Base-by-base conservation (phyloP, 768 basidiomycete genomes). In the Russula griseocarnosa region DNA sequence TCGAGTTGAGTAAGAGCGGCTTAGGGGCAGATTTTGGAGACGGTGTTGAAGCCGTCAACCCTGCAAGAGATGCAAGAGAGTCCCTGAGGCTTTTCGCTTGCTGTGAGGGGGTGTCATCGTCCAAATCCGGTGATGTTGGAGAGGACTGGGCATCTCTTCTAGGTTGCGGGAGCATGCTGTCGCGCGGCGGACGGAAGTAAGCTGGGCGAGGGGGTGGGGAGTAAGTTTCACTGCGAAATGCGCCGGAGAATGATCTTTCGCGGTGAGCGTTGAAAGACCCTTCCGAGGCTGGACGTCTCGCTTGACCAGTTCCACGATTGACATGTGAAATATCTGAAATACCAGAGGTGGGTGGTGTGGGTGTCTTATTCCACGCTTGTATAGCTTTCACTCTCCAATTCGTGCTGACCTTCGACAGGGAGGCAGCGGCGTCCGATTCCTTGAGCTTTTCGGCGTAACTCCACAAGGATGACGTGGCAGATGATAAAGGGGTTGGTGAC, bases 331-430 rank as follows among this genome's bases (percentile, higher is more conserved):
- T 26, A 22, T 63, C 16, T 62, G 42, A 58, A 18, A 62, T 30
- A 13, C 49, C 16, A 10, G 69, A 36, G 60, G 71, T 70, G 10
- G 73, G 61, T 0, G 71, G 64, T n/a, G 70, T 62, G 5, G 62
- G 60, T n/a, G 42, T 53, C 60, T 61, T 58, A 38, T 59, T 71
- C 74, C 73, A 72, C 11, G 69, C 76, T 60, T 80, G 67, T 51
- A 86, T 69, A 18, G 86, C 84, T 67, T 79, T 86, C 22, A 87
- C 88, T 22, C 83, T 81, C 86, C 86, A 88, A 66, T 91, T 91
- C 28, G 82, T 87, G 73, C 88, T 85, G 59, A 81, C 84, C 74
- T 90, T 92, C 2, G 90, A 78, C 18, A 91, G 74, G 1, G 82
- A 79, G 14, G 90, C 90, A 42, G 84, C 78, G 1, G 88, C 76